phyloP scores from a whole-genome alignment of 2,329 filamentous ascomycete species.

The Colletotrichum sublineola region DNA sequence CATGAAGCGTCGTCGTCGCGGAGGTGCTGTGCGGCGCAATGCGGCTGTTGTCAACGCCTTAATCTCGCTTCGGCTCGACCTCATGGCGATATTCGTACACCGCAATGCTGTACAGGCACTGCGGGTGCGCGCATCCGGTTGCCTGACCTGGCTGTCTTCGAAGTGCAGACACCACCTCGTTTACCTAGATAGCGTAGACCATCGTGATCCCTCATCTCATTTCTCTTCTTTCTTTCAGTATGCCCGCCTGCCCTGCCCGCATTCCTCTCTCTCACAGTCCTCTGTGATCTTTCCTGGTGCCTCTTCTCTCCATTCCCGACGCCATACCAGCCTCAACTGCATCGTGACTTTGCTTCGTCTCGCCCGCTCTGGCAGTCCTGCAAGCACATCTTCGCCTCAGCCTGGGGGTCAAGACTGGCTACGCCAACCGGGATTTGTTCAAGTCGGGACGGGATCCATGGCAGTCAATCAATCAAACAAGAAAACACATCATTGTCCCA shows the following conservation, averaged over 20 bases:
- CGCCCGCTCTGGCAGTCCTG: conserved; percentile 1
- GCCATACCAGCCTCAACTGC: neutral
- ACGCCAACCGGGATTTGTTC: neutral
- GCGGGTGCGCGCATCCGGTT: neutral
- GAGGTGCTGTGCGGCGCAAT: conserved; percentile 16
- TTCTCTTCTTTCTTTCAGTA: neutral
- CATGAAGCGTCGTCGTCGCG: conserved; percentile 16
- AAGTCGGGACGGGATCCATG: neutral
- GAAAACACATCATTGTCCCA: conserved; percentile 45
- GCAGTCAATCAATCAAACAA: neutral
- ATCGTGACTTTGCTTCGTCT: neutral
- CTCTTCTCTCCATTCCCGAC: neutral
- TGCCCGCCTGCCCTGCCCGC: neutral
- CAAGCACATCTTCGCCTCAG: neutral
- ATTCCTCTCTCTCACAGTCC: neutral
- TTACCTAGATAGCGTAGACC: neutral
- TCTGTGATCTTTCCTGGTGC: neutral
- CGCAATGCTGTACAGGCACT: neutral
- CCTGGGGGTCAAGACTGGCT: neutral
- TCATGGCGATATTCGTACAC: neutral
- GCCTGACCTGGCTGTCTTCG: neutral
- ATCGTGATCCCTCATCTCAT: neutral
- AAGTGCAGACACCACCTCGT: neutral
- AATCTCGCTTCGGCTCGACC: neutral
- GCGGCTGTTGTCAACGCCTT: neutral